Conservation (phyloP, 2,329 filamentous ascomycete species). For the Microdochium trichocladiopsis region DNA sequence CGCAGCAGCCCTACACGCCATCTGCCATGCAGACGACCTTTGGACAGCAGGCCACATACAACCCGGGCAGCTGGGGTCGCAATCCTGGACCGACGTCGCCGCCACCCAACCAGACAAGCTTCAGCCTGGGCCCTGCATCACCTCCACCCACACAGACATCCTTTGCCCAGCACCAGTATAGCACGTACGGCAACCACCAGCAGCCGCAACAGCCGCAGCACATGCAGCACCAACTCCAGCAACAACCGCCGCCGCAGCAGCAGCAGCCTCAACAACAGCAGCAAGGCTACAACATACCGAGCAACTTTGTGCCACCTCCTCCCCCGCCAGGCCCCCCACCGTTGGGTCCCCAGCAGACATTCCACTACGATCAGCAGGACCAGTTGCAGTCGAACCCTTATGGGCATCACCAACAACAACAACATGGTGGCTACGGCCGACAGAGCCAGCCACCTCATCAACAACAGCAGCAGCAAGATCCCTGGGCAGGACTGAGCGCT, state of each 20-base stretch:
- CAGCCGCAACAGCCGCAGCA: constrained; percentile 30
- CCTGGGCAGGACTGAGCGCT: constrained; percentile 18
- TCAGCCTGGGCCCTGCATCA: constrained; percentile 35
- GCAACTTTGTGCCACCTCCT: constrained; percentile 55
- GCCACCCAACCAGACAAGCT: constrained; percentile 29
- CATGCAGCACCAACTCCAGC: constrained; percentile 30
- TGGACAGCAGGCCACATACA: constrained; percentile 43
- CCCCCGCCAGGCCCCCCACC: constrained; percentile 57
- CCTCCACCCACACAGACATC: constrained; percentile 44
- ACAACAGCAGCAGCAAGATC: constrained; percentile 21
- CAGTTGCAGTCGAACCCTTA: constrained; percentile 9
- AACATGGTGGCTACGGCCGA: constrained; percentile 23
- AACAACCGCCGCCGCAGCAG: constrained; percentile 17
- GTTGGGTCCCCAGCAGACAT: constrained; percentile 54
- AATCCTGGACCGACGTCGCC: constrained; percentile 45
- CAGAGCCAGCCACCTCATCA: constrained; percentile 17
- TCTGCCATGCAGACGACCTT: constrained; percentile 34
- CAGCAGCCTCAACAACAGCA: constrained; percentile 20
- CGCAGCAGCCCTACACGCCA: constrained; percentile 21
- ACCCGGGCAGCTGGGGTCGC: constrained; percentile 51
- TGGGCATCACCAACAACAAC: constrained; percentile 15
- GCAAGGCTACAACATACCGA: constrained; percentile 38
- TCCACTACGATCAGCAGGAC: constrained; percentile 38
- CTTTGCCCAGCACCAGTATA: constrained; percentile 35
- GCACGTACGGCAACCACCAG: constrained; percentile 38